Conservation (phyloP, 2,329 filamentous ascomycete genomes). For the Knoxdaviesia capensis region DNA sequence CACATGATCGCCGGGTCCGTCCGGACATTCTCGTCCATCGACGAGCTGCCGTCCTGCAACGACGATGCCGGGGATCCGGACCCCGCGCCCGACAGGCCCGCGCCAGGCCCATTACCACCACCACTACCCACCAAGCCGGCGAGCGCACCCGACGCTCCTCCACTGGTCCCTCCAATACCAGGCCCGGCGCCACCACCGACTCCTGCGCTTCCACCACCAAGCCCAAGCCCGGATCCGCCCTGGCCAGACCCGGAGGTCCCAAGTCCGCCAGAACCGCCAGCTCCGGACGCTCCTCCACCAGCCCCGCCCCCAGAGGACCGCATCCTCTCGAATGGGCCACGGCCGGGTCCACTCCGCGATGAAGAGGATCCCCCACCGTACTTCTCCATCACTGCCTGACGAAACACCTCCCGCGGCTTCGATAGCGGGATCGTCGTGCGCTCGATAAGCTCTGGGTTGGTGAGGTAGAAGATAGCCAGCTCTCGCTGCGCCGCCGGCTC, state of each 20-base stretch:
- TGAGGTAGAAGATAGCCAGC: slow-evolving; percentile 81
- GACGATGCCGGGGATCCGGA: slow-evolving; percentile 5
- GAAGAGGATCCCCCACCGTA: slow-evolving; percentile 20
- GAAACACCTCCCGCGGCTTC: slow-evolving; percentile 75
- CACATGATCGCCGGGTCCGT: slow-evolving; percentile 83
- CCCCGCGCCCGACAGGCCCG: slow-evolving; percentile 8
- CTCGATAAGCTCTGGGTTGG: slow-evolving; percentile 67
- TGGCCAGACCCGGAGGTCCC: background rate
- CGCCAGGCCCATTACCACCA: slow-evolving; percentile 6
- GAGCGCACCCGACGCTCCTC: background rate
- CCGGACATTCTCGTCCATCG: slow-evolving; percentile 23
- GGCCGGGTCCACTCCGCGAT: slow-evolving; percentile 10
- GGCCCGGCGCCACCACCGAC: background rate
- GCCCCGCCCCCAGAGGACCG: slow-evolving; percentile 6
- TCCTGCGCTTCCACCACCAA: slow-evolving; percentile 3
- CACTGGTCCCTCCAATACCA: background rate
- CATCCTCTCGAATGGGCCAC: slow-evolving; percentile 7
- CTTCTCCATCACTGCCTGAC: slow-evolving; percentile 63
- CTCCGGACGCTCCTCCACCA: slow-evolving; percentile 7
- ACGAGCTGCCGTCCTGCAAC: slow-evolving; percentile 9
- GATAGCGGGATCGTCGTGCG: slow-evolving; percentile 68
- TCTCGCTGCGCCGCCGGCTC: slow-evolving; percentile 78
- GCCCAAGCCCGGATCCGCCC: background rate
- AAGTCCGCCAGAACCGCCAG: background rate
- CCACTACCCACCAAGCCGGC: slow-evolving; percentile 3